These are phyloP conservation scores for Aspergillus udagawae DNA, from an alignment of 2,329 filamentous ascomycete species.

Conservation along the genomic window DNA sequence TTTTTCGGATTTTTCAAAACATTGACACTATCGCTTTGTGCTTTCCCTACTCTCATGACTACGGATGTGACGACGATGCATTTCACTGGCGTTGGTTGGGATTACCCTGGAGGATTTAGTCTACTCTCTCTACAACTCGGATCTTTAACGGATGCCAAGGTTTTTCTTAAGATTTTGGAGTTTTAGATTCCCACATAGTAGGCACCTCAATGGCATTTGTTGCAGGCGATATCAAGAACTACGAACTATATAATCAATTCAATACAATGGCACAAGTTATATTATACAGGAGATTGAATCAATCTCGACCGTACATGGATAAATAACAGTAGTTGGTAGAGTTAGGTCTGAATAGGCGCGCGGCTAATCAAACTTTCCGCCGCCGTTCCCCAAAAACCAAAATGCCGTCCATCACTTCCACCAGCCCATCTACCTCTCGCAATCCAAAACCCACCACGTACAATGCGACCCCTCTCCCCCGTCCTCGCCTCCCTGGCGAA, in stretches of 20 bases:
- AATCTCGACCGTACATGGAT: not conserved
- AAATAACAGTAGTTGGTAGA: not conserved
- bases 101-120: constrained; percentile 1
- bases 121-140: not conserved
- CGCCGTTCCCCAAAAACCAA: not conserved
- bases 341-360: constrained; percentile 4
- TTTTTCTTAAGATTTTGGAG: not conserved
- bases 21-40: not conserved
- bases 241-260: not conserved
- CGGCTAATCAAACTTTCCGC: constrained; percentile 14
- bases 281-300: not conserved
- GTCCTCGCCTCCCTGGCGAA: constrained; percentile 43
- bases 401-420: constrained; percentile 6
- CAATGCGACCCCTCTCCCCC: constrained; percentile 36
- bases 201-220: not conserved
- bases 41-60: constrained; percentile 8
- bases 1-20: not conserved
- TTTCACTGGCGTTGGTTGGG: constrained; percentile 18
- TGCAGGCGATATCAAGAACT: not conserved
- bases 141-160: not conserved
- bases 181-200: not conserved
- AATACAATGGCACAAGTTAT: not conserved
- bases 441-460: constrained; percentile 16
- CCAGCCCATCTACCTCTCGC: constrained; percentile 14
- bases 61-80: constrained; percentile 18